phyloP scores from a whole-genome alignment of 345 rosid genomes.

The Brassica nigra region DNA sequence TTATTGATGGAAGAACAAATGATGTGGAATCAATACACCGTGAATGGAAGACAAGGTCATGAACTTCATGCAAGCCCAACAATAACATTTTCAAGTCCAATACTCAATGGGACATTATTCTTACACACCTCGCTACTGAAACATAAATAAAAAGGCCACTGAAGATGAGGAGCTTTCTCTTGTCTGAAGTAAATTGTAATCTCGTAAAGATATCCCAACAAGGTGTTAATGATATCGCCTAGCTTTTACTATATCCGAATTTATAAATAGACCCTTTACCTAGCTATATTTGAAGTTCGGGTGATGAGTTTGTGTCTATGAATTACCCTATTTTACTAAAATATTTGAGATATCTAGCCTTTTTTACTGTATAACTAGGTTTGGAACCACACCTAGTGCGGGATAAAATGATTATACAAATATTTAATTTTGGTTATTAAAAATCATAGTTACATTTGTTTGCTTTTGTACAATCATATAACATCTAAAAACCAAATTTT shows the following conservation, averaged over 20 bases:
- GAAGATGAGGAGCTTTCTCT: background rate
- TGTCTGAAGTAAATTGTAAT: background rate
- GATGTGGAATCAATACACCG: slow-evolving; percentile 68
- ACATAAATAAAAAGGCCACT: background rate
- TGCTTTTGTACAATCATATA: no score
- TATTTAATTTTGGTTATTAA: no score
- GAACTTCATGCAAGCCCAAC: slow-evolving; percentile 31
- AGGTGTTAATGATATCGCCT: background rate
- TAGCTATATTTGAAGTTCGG: background rate
- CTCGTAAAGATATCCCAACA: background rate
- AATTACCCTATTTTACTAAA: no score
- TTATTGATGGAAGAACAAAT: slow-evolving; percentile 63
- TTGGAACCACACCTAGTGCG: no score
- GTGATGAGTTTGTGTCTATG: background rate
- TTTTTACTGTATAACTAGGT: no score
- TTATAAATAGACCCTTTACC: background rate
- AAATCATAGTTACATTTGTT: no score
- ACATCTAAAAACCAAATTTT: no score
- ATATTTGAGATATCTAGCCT: no score
- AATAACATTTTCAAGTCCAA: slow-evolving; percentile 17
- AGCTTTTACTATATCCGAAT: background rate
- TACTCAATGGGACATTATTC: slow-evolving; percentile 33
- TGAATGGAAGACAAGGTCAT: slow-evolving; percentile 59
- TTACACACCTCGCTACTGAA: slow-evolving; percentile 32
- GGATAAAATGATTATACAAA: no score